phyloP scores from a whole-genome alignment of 2,329 filamentous ascomycete species.

The Helminthosporium solani region DNA sequence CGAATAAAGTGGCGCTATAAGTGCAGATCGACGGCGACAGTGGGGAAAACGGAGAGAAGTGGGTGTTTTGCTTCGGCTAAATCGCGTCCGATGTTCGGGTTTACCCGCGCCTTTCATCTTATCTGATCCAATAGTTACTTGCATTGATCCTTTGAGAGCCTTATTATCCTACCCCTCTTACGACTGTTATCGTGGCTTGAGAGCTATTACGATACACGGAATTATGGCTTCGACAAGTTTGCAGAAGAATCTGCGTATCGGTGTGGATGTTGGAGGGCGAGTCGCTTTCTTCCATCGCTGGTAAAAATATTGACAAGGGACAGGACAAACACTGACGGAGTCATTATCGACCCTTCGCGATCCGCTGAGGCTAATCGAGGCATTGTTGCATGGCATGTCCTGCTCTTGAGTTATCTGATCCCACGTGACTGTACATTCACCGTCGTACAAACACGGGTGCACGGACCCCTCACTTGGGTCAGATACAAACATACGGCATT shows the following conservation, averaged over 20 bases:
- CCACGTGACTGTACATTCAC: slow-evolving; percentile 11
- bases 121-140: slow-evolving; percentile 6
- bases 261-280: slow-evolving; percentile 48
- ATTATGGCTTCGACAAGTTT: not conserved
- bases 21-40: not conserved
- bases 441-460: not conserved
- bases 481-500: not conserved
- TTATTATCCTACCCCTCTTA: slow-evolving; percentile 1
- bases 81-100: slow-evolving; percentile 8
- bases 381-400: slow-evolving; percentile 37
- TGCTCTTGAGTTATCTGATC: not conserved
- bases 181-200: not conserved
- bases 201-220: not conserved
- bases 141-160: not conserved
- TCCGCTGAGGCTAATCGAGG: slow-evolving; percentile 28
- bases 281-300: not conserved
- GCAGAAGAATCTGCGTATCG: slow-evolving; percentile 40
- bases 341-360: slow-evolving; percentile 36
- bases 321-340: slow-evolving; percentile 42
- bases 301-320: slow-evolving; percentile 6
- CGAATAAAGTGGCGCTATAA: not conserved
- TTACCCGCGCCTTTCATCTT: slow-evolving; percentile 2
- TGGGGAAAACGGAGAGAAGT: not conserved
- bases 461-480: not conserved
- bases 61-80: slow-evolving; percentile 2